Evolutionary conservation across 2,329 filamentous ascomycete genomes (phyloP).

Genomic region (Teratosphaeria viscida): DNA sequence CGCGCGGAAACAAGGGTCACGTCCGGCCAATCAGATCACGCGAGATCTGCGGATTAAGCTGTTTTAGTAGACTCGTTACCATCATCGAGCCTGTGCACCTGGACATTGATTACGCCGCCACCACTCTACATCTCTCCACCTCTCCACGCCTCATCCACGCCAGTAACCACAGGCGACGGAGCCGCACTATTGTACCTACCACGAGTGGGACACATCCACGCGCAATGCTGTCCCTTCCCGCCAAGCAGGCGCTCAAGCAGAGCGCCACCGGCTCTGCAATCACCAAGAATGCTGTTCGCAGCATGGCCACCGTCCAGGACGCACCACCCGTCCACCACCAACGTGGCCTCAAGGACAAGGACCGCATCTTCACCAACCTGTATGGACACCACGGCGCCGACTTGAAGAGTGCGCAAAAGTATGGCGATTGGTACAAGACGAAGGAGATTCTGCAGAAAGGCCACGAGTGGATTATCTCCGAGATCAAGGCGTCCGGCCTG

Average conservation of each 20-base stretch:
- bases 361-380: conserved; percentile 98
- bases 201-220: neutral
- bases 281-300: conserved; percentile 38
- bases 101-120: neutral
- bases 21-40: neutral
- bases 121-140: neutral
- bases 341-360: conserved; percentile 87
- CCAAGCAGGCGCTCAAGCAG: conserved; percentile 21
- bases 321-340: conserved; percentile 53
- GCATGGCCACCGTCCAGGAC: conserved; percentile 52
- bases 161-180: conserved; percentile 15
- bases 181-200: conserved; percentile 7
- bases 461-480: conserved; percentile 96
- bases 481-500: conserved; percentile 93
- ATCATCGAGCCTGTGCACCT: neutral
- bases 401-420: conserved; percentile 89
- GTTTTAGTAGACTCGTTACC: neutral
- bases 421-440: conserved; percentile 98
- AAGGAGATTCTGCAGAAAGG: conserved; percentile 97
- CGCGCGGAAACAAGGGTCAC: neutral
- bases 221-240: conserved; percentile 24
- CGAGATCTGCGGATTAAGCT: neutral
- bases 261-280: conserved; percentile 11
- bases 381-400: conserved; percentile 89
- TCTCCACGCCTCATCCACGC: neutral